Base-by-base conservation (phyloP, 2,329 filamentous ascomycete species). In the Penicillium sp. region DNA sequence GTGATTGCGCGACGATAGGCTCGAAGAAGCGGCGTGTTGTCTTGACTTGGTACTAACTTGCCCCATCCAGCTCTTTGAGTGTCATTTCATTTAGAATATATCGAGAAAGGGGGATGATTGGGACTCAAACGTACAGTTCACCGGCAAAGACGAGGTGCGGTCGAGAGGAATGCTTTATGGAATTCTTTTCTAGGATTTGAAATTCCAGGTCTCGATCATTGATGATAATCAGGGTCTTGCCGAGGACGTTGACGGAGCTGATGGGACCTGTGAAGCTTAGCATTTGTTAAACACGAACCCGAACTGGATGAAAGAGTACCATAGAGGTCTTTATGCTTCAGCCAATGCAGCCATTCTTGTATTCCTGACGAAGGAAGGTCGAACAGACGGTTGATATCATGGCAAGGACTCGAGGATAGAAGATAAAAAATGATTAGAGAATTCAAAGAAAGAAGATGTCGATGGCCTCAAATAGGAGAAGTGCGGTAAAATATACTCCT, bases 201-300 rank as follows among this genome's bases (percentile, higher is more conserved):
- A 70, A 60, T 0, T 75, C 76, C 0, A 75, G 57, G 0, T 68
- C 58, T 2, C 61, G 49, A 43, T 77, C 76, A 54, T 79, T 76
- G 7, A 81, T 60, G 17, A 81, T 66, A 10, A 81, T 62, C 5
- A 79, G 66, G 0, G 76, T 77, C 41, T 76, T 70, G 0, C 78
- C 78, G 29, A 81, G 59, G 15, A 75, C 68, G 0, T 71, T 79
- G 5, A 81, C 58, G 5, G 76, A 79, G 56, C 75, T 25, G 25
- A 25, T 25, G 25, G 25, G 25, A 6, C 25, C 25, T 25, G 5
- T 25, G 25, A 25, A 6, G 25, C 25, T 25, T 25, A 25, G 25
- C 6, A 25, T 6, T 25, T 25, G 25, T 25, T 25, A 25, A 27
- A 27, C 2, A 27, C 25, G 25, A 27, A 8, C 7, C 25, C 25